Percentiles rank a stretch among this genome's conserved stretches.
phyloP scores from a whole-genome alignment of 805 yeast genomes.

The Brettanomyces nanus region DNA sequence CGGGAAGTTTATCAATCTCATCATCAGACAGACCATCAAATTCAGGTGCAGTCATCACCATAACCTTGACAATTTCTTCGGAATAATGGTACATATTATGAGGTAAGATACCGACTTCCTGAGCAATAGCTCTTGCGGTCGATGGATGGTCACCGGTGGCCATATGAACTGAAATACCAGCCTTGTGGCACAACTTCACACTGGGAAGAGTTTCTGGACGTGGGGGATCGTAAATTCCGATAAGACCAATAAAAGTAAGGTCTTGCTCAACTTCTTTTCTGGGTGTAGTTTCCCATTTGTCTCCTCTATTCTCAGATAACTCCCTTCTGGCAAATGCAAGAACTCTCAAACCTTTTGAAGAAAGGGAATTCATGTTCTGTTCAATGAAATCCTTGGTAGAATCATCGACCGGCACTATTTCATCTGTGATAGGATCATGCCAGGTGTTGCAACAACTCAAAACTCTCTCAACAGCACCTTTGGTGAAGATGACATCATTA shows the following conservation, averaged over 20 bases:
- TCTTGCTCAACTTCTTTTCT: constrained; percentile 43
- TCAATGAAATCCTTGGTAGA: constrained; percentile 37
- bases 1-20: constrained; percentile 55
- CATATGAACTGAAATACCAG: constrained; percentile 77
- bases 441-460: constrained; percentile 47
- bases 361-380: constrained; percentile 48
- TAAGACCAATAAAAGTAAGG: constrained; percentile 54
- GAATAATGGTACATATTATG: constrained; percentile 48
- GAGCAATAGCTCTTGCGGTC: constrained; percentile 73
- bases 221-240: constrained; percentile 79
- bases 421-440: constrained; percentile 32
- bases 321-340: constrained; percentile 56
- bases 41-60: constrained; percentile 71
- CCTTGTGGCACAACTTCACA: constrained; percentile 58
- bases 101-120: constrained; percentile 72
- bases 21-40: constrained; percentile 58
- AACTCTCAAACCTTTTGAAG: constrained; percentile 63
- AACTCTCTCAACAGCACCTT: constrained; percentile 74
- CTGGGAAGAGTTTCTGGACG: constrained; percentile 59
- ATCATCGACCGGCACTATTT: constrained; percentile 29
- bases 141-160: constrained; percentile 77
- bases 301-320: constrained; percentile 15
- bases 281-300: constrained; percentile 24
- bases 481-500: constrained; percentile 34
- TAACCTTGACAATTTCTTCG: constrained; percentile 44